phyloP scores from a whole-genome alignment of 805 yeast species.

The Lipomyces japonicus region DNA sequence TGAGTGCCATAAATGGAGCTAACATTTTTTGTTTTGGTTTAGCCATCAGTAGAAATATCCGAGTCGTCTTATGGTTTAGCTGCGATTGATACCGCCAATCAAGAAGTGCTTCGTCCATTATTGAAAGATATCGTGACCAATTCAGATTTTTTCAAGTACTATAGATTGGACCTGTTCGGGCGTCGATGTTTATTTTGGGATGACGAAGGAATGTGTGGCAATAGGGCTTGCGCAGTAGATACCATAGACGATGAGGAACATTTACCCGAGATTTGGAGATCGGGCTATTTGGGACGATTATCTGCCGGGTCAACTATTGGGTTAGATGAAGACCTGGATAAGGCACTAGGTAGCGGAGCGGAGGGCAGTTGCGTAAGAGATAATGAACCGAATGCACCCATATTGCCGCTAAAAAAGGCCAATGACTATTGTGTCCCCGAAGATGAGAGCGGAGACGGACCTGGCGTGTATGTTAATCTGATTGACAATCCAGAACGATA shows the following conservation, averaged over 20 bases:
- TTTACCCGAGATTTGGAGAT: slow-evolving; percentile 68
- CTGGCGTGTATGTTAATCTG: slow-evolving; percentile 73
- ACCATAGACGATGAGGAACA: slow-evolving; percentile 69
- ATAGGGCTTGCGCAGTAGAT: slow-evolving; percentile 86
- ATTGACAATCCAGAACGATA: slow-evolving; percentile 90
- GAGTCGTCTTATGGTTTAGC: slow-evolving; percentile 19
- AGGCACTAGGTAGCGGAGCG: slow-evolving; percentile 36
- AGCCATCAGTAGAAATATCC: slow-evolving; percentile 13
- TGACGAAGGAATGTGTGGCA: slow-evolving; percentile 75
- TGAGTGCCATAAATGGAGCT: no score
- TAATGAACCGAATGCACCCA: slow-evolving; percentile 43
- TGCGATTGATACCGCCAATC: slow-evolving; percentile 53
- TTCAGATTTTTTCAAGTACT: slow-evolving; percentile 80
- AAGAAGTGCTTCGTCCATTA: slow-evolving; percentile 42
- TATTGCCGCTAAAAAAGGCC: slow-evolving; percentile 69
- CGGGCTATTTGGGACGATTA: slow-evolving; percentile 61
- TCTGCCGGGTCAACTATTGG: slow-evolving; percentile 33
- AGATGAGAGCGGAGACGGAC: slow-evolving; percentile 35
- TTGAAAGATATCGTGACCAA: slow-evolving; percentile 55
- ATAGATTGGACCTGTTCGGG: slow-evolving; percentile 71
- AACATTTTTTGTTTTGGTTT: no score
- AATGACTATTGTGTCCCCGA: slow-evolving; percentile 44
- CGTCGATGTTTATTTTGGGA: slow-evolving; percentile 80
- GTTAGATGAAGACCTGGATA: slow-evolving; percentile 41
- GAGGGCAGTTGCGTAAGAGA: slow-evolving; percentile 31